Conservation (phyloP, 169 alveolate species). For the Neospora caninum region DNA sequence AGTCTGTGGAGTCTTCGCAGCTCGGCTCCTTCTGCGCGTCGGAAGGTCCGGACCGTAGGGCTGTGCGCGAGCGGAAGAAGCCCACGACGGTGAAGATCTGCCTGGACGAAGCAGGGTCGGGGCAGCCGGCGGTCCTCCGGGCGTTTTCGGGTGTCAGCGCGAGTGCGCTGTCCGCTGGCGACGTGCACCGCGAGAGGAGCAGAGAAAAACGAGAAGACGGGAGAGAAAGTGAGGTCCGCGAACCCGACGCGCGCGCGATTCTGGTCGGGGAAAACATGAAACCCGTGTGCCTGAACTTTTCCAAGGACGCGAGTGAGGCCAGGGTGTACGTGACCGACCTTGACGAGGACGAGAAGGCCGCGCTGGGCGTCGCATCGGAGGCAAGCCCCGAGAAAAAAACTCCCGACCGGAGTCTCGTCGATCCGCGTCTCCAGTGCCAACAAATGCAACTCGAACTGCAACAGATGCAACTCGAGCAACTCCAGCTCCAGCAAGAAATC, state of each 20-base stretch:
- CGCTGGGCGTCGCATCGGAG: background rate
- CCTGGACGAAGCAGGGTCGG: background rate
- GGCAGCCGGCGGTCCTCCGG: no score
- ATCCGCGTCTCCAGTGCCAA: background rate
- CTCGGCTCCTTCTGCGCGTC: no score
- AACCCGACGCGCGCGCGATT: background rate
- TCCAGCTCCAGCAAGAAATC: background rate
- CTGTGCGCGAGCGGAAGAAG: background rate
- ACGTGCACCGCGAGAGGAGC: no score
- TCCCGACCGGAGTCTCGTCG: background rate
- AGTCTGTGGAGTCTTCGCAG: no score
- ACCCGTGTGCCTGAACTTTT: background rate
- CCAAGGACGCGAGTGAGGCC: background rate
- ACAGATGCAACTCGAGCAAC: background rate
- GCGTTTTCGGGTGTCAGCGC: no score
- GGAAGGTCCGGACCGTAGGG: no score
- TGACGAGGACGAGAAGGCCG: background rate
- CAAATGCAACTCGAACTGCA: background rate
- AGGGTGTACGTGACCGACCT: background rate
- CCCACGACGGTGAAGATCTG: background rate
- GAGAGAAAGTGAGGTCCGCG: background rate
- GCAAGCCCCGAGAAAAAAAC: background rate
- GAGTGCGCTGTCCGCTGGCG: no score
- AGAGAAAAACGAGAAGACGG: background rate
- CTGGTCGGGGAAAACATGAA: background rate